phyloP scores from a whole-genome alignment of 495 filamentous ascomycete genomes.

The Oidiodendron maius region DNA sequence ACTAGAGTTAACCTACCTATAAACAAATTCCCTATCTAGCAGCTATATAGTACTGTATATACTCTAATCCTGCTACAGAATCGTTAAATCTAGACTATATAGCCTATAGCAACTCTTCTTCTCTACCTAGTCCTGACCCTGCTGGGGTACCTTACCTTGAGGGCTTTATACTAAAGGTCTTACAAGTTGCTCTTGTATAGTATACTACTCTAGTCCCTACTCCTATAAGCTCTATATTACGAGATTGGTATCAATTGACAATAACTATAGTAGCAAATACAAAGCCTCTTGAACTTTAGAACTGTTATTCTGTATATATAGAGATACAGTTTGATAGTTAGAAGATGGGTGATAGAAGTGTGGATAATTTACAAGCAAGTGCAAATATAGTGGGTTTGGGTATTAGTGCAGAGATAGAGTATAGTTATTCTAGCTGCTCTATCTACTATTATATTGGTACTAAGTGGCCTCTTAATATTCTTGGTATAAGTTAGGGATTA shows the following conservation, averaged over 20 bases:
- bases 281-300: constrained; percentile 17
- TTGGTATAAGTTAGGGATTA: background rate
- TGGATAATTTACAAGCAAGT: background rate
- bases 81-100: constrained; percentile 13
- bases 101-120: constrained; percentile 7
- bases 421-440: background rate
- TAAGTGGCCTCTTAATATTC: constrained; percentile 2
- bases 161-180: constrained; percentile 15
- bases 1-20: constrained; percentile 5
- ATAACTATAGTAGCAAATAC: constrained; percentile 2
- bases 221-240: constrained; percentile 5
- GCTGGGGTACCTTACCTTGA: constrained; percentile 18
- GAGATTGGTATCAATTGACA: constrained; percentile 22
- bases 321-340: constrained; percentile 18
- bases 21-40: constrained; percentile 20
- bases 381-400: background rate
- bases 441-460: background rate
- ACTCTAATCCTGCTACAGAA: constrained; percentile 6
- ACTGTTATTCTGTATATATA: constrained; percentile 20
- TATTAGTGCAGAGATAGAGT: background rate
- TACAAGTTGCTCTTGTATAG: constrained; percentile 9
- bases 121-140: constrained; percentile 4
- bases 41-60: constrained; percentile 20
- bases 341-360: background rate
- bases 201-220: background rate